These are phyloP conservation scores for Dovyalis caffra DNA, from an alignment of 345 rosid genomes.

Conservation along the genomic window DNA sequence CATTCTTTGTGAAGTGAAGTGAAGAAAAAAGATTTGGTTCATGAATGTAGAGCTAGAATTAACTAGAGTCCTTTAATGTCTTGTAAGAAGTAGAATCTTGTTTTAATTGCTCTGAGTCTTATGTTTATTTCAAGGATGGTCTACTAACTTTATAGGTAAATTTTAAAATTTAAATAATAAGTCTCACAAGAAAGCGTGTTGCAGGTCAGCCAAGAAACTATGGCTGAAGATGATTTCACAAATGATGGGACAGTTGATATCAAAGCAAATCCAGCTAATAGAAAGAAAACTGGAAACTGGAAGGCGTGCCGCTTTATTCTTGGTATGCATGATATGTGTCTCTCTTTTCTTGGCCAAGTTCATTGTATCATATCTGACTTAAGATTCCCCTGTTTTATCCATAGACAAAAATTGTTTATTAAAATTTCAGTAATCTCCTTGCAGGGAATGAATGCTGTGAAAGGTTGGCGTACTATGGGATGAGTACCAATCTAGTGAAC, in stretches of 20 bases:
- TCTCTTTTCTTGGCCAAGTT: background rate
- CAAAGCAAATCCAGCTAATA: slow-evolving; percentile 66
- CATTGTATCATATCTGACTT: background rate
- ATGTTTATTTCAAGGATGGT: background rate
- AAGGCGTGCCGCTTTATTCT: slow-evolving; percentile 87
- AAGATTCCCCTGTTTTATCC: background rate
- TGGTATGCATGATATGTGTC: slow-evolving; percentile 42
- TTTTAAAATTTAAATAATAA: background rate
- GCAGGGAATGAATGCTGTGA: slow-evolving; percentile 87
- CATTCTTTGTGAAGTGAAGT: background rate
- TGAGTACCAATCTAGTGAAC: slow-evolving; percentile 93
- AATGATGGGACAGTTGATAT: slow-evolving; percentile 76
- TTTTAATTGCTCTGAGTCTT: background rate
- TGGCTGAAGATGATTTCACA: slow-evolving; percentile 64
- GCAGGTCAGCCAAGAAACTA: slow-evolving; percentile 21
- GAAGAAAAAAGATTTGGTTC: background rate
- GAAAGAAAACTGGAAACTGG: slow-evolving; percentile 79
- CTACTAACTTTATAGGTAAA: slow-evolving; percentile 1
- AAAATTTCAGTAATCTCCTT: background rate
- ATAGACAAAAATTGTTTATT: background rate
- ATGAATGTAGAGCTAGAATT: background rate
- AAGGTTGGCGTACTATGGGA: slow-evolving; percentile 97
- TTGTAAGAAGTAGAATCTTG: background rate
- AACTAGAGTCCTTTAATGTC: background rate
- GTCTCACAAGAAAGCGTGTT: background rate